Base-by-base conservation (phyloP, 1,139 yeast genomes). In the Candida sanyaensis region DNA sequence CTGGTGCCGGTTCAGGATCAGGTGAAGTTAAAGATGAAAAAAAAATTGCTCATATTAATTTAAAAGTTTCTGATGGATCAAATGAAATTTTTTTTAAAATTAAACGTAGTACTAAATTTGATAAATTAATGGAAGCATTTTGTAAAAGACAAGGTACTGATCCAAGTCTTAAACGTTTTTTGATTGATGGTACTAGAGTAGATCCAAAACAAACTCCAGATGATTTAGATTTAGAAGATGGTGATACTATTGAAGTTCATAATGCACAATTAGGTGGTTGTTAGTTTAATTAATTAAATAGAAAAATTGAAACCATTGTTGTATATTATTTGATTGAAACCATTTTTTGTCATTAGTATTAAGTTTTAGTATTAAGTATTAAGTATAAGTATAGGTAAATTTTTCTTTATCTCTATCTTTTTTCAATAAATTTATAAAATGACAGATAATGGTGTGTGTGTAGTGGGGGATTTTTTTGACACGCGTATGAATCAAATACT, bases 221-320 rank as follows among this genome's bases (percentile, higher is more conserved):
- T 43, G 88, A 84, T 55, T 78, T 93, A 58, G 98, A 90, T 49
- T 83, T 92, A 80, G 96, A 88, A 66, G 97, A 93, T 65, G 93
- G 93, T 58, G 99, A 95, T 66, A 88, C 88, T 57, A 92, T 95
- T 58, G 99, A 95, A 70, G 99, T 97, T n/a, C 97, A 92, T 69
- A 86, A 95, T 69, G 96, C 91, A 68, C 99, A 93, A 69, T 84
- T 86, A 49, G 89, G 96, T 53, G 86, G 87, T 17, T 42, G 43
- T 41, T 44, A 41, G 24, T n/a, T 21, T n/a, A n/a, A n/a, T n/a
- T n/a, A n/a, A 31, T 17, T 17, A 3, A n/a, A 6, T 4, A 32
- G 8, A 32, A 32, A 8, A 26, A 26, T 2, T 21, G 24, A 5
- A n/a, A 6, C 34, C 34, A 12, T 5, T 32, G n/a, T n/a, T n/a